A percentile compares a stretch with the other conserved stretches of the same genome.
Conservation (phyloP, 192 early-diverging fungal genomes). For the Coemansia umbellata region DNA sequence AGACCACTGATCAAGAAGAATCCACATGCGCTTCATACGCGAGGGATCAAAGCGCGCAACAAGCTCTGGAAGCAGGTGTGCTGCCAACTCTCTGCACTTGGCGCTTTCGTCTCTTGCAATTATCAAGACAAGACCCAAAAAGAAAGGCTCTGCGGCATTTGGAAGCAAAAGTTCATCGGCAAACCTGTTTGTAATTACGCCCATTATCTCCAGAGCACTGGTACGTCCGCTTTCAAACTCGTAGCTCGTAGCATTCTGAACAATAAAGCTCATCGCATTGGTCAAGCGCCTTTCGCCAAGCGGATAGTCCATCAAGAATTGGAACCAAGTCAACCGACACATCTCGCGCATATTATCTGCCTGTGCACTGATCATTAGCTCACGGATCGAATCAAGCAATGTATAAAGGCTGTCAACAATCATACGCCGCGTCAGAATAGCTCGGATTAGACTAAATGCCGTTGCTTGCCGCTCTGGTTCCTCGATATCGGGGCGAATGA, state of each 20-base stretch:
- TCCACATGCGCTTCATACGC: conserved; percentile 60
- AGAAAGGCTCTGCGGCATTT: conserved; percentile 76
- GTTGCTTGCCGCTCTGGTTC: conserved; percentile 80
- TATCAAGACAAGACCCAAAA: conserved; percentile 78
- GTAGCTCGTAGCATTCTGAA: conserved; percentile 83
- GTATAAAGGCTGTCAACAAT: conserved; percentile 90
- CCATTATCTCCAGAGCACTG: conserved; percentile 86
- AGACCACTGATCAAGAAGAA: conserved; percentile 77
- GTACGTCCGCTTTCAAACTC: conserved; percentile 87
- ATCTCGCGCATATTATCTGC: conserved; percentile 70
- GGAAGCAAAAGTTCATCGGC: conserved; percentile 66
- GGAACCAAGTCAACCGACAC: conserved; percentile 76
- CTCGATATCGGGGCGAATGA: conserved; percentile 87
- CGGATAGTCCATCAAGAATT: conserved; percentile 96
- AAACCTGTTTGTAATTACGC: conserved; percentile 76
- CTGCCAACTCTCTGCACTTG: conserved; percentile 89
- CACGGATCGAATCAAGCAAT: conserved; percentile 76
- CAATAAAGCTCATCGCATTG: conserved; percentile 83
- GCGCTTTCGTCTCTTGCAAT: conserved; percentile 90
- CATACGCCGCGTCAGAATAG: conserved; percentile 81
- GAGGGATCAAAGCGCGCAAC: conserved; percentile 59
- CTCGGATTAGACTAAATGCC: conserved; percentile 80
- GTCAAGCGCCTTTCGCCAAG: conserved; percentile 74
- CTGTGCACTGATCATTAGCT: conserved; percentile 88
- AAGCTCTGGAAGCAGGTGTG: conserved; percentile 64